Conservation (phyloP, 139 green algal species). For the Picochlorum sp. region DNA sequence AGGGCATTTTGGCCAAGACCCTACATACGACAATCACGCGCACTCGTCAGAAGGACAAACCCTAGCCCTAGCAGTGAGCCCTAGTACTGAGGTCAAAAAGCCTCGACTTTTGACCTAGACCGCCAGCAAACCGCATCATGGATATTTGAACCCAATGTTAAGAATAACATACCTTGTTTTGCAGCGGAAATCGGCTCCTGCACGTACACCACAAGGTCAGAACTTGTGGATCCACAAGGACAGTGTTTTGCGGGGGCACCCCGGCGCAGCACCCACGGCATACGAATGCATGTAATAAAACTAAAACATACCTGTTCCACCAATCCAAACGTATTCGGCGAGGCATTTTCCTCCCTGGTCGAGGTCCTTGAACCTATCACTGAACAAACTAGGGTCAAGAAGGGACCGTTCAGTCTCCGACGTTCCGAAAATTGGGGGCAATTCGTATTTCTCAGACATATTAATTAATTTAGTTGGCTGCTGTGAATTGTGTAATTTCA, state of each 20-base stretch:
- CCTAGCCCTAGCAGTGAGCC: neutral
- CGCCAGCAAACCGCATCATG: neutral
- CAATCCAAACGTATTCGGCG: conserved; percentile 92
- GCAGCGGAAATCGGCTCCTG: conserved; percentile 55
- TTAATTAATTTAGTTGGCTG: neutral
- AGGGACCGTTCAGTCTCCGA: conserved; percentile 16
- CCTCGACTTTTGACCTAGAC: neutral
- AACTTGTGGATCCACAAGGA: neutral
- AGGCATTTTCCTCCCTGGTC: conserved; percentile 25
- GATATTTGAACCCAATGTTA: neutral
- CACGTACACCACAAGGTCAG: conserved; percentile 1
- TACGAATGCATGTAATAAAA: neutral
- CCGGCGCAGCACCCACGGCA: neutral
- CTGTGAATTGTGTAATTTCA: neutral
- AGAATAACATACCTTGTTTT: conserved; percentile 47
- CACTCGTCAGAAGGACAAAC: neutral
- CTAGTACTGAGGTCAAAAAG: neutral
- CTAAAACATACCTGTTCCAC: conserved; percentile 45
- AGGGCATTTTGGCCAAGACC: conserved; percentile 41
- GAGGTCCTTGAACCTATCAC: conserved; percentile 25
- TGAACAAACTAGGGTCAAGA: conserved; percentile 21
- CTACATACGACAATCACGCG: neutral
- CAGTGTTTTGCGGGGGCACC: neutral
- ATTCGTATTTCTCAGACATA: conserved; percentile 14
- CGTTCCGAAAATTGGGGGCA: conserved; percentile 20